Percentiles rank a stretch among this genome's conserved stretches.
Conservation (phyloP, 1,284 basidiomycete species). For the Malassezia sp. region DNA sequence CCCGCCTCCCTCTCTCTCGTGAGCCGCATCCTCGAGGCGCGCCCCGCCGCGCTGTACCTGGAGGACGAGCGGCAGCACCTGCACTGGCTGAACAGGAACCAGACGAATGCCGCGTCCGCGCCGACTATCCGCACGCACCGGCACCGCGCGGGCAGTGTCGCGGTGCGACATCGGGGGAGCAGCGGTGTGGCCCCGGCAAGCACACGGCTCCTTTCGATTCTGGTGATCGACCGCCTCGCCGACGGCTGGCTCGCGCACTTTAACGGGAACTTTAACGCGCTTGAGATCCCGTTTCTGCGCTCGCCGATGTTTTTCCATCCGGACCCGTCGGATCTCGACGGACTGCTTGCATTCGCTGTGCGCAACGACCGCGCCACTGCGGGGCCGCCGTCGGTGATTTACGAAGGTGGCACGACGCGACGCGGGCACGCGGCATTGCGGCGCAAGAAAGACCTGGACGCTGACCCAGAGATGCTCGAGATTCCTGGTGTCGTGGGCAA, state of each 20-base stretch:
- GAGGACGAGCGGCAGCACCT: conserved; percentile 39
- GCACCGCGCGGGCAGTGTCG: neutral
- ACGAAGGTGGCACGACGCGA: too few species aligned
- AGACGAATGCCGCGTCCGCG: conserved; percentile 1
- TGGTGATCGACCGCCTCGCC: conserved; percentile 33
- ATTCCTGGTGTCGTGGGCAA: conserved; percentile 46
- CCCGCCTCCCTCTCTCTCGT: conserved; percentile 32
- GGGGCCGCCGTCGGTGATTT: conserved; percentile 14
- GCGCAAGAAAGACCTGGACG: neutral
- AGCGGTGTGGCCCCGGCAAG: neutral
- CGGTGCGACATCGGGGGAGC: neutral
- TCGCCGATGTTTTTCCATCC: conserved; percentile 48
- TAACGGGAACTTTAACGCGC: conserved; percentile 23
- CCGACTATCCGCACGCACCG: conserved; percentile 15
- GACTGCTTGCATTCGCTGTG: conserved; percentile 41
- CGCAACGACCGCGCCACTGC: conserved; percentile 16
- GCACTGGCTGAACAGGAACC: conserved; percentile 28
- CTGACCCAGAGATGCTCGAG: conserved; percentile 34
- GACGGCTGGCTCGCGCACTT: conserved; percentile 32
- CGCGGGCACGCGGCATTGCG: too few species aligned
- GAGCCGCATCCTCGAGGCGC: conserved; percentile 29
- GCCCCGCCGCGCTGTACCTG: conserved; percentile 38
- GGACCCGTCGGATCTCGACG: conserved; percentile 44
- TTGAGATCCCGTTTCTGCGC: conserved; percentile 39
- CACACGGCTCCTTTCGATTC: conserved; percentile 20